phyloP scores from a whole-genome alignment of 2,329 filamentous ascomycete genomes.

The Balansia obtecta region DNA sequence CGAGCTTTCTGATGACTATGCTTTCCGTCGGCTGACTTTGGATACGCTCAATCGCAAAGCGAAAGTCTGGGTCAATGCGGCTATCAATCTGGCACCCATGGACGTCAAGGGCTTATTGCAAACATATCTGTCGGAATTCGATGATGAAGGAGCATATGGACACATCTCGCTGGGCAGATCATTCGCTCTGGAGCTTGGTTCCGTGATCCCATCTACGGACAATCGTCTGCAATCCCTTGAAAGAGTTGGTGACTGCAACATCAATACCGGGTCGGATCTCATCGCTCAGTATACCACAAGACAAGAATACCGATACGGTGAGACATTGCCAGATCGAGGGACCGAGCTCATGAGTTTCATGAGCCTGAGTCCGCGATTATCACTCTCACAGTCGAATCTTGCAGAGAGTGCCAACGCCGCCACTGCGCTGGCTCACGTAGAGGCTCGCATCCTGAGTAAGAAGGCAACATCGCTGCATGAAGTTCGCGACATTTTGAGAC shows the following conservation, averaged over 20 bases:
- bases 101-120: constrained; percentile 93
- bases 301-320: constrained; percentile 86
- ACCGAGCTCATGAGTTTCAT: constrained; percentile 52
- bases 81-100: constrained; percentile 74
- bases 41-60: constrained; percentile 66
- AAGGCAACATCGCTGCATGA: constrained; percentile 61
- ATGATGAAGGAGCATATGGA: constrained; percentile 81
- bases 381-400: constrained; percentile 38
- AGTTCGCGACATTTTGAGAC: constrained; percentile 67
- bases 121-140: constrained; percentile 90
- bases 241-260: constrained; percentile 54
- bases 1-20: constrained; percentile 88
- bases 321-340: constrained; percentile 57
- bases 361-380: constrained; percentile 38
- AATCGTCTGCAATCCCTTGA: constrained; percentile 77
- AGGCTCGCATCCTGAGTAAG: constrained; percentile 55
- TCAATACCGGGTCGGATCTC: constrained; percentile 92
- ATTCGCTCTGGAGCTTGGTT: constrained; percentile 87
- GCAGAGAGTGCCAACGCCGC: constrained; percentile 45
- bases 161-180: constrained; percentile 87
- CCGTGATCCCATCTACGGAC: constrained; percentile 72
- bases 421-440: constrained; percentile 59
- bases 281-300: constrained; percentile 94
- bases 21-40: constrained; percentile 67
- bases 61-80: constrained; percentile 65